A percentile compares a stretch with the other conserved stretches of the same genome.
phyloP scores from a whole-genome alignment of 2,329 filamentous ascomycete species.

The Aphanocladium album region DNA sequence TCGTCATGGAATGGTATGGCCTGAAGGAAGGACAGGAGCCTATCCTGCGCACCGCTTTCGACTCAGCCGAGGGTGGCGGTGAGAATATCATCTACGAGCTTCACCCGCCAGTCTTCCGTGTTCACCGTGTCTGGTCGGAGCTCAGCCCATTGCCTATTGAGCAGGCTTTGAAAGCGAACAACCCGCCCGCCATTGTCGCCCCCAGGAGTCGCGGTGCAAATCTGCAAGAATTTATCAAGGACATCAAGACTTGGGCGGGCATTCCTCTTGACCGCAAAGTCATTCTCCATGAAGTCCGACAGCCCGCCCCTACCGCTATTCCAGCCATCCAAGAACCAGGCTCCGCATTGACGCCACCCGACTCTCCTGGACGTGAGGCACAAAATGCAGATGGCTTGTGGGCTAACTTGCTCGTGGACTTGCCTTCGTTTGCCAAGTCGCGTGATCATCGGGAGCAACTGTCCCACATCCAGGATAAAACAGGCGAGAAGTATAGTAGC shows the following conservation, averaged over 20 bases:
- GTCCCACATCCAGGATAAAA: slow-evolving; percentile 52
- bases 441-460: slow-evolving; percentile 22
- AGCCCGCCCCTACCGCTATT: slow-evolving; percentile 31
- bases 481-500: slow-evolving; percentile 76
- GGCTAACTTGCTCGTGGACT: slow-evolving; percentile 39
- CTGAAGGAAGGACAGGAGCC: slow-evolving; percentile 62
- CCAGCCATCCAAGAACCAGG: slow-evolving; percentile 29
- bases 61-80: slow-evolving; percentile 58
- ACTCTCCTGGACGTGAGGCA: slow-evolving; percentile 30
- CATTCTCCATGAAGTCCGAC: slow-evolving; percentile 62
- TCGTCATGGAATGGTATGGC: slow-evolving; percentile 79
- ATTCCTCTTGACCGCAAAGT: slow-evolving; percentile 70
- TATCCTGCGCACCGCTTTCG: slow-evolving; percentile 72
- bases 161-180: slow-evolving; percentile 55
- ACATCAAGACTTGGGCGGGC: slow-evolving; percentile 62
- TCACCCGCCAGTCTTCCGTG: slow-evolving; percentile 76
- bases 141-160: slow-evolving; percentile 52
- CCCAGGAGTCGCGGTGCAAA: slow-evolving; percentile 66
- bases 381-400: slow-evolving; percentile 31
- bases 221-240: slow-evolving; percentile 70
- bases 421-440: slow-evolving; percentile 49
- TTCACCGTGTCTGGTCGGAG: slow-evolving; percentile 70
- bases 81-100: slow-evolving; percentile 76
- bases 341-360: slow-evolving; percentile 35
- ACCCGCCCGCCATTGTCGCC: slow-evolving; percentile 58